Conservation (phyloP, 164 flowering plant species). For the Saururus chinensis region DNA sequence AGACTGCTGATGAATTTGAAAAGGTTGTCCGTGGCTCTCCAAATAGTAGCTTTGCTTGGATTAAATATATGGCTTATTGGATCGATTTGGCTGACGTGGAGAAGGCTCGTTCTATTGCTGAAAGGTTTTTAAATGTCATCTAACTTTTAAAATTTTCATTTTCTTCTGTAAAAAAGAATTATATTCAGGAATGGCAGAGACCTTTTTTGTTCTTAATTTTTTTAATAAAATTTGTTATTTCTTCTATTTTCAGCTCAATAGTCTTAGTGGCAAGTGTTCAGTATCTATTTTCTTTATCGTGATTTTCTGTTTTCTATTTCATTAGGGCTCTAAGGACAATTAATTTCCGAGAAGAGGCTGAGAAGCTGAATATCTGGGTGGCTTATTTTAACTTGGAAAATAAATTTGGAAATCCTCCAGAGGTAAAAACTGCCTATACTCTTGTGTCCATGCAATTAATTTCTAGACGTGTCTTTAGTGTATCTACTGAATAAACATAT, state of each 20-base stretch:
- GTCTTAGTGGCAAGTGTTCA: too few relatives aligned
- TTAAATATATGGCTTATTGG: constrained; percentile 77
- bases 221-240: too few relatives aligned
- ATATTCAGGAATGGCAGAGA: too few relatives aligned
- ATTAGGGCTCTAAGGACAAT: constrained; percentile 85
- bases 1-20: constrained; percentile 81
- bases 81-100: constrained; percentile 61
- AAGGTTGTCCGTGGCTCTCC: constrained; percentile 82
- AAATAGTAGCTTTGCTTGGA: constrained; percentile 85
- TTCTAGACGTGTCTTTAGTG: background rate
- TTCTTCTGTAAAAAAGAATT: background rate
- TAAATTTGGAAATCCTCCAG: constrained; percentile 72
- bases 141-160: background rate
- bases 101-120: constrained; percentile 87
- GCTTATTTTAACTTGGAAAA: constrained; percentile 89
- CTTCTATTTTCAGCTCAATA: too few relatives aligned
- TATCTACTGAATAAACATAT: background rate
- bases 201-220: too few relatives aligned
- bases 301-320: background rate
- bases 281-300: background rate
- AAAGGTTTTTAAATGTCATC: constrained; percentile 44
- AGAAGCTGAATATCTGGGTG: constrained; percentile 83
- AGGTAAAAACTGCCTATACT: constrained; percentile 28
- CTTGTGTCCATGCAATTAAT: background rate
- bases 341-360: constrained; percentile 71